phyloP scores from a whole-genome alignment of 2,329 filamentous ascomycete species.

The Clonostachys sp. region DNA sequence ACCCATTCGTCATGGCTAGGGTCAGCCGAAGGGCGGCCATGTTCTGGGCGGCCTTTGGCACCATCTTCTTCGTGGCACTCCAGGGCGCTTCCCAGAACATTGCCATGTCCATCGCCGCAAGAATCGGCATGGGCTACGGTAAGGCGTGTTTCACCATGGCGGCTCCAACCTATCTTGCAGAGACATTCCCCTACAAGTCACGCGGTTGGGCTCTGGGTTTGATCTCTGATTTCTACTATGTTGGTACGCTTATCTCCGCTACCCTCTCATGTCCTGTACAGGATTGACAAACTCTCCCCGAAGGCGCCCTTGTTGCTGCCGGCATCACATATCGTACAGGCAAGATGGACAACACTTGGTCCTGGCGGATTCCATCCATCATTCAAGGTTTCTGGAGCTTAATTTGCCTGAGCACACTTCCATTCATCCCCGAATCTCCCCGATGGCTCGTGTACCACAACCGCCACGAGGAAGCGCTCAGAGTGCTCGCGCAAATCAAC shows the following conservation, averaged over 20 bases:
- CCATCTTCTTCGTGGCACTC: slow-evolving; percentile 11
- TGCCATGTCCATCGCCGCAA: slow-evolving; percentile 42
- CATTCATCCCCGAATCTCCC: slow-evolving; percentile 23
- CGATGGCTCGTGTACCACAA: slow-evolving; percentile 22
- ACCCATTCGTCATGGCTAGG: not conserved
- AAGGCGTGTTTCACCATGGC: slow-evolving; percentile 32
- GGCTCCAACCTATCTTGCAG: slow-evolving; percentile 40
- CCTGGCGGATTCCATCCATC: slow-evolving; percentile 39
- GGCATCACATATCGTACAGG: slow-evolving; percentile 32
- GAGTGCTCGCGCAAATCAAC: slow-evolving; percentile 15
- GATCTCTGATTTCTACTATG: slow-evolving; percentile 7
- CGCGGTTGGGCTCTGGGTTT: slow-evolving; percentile 12
- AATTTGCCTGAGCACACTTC: slow-evolving; percentile 17
- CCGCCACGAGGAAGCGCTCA: slow-evolving; percentile 14
- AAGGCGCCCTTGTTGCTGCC: not conserved
- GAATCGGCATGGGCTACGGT: slow-evolving; percentile 43
- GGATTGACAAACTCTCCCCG: not conserved
- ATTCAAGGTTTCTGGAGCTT: slow-evolving; percentile 36
- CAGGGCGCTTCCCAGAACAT: slow-evolving; percentile 44
- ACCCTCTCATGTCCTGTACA: not conserved
- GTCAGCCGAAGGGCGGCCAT: not conserved
- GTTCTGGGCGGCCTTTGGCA: not conserved
- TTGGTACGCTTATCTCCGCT: slow-evolving; percentile 1
- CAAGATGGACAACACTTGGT: slow-evolving; percentile 24
- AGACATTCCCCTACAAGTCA: slow-evolving; percentile 32